These are phyloP conservation scores for Globisporangium yorkense DNA, from an alignment of 352 stramenopile species.

Conservation along the genomic window DNA sequence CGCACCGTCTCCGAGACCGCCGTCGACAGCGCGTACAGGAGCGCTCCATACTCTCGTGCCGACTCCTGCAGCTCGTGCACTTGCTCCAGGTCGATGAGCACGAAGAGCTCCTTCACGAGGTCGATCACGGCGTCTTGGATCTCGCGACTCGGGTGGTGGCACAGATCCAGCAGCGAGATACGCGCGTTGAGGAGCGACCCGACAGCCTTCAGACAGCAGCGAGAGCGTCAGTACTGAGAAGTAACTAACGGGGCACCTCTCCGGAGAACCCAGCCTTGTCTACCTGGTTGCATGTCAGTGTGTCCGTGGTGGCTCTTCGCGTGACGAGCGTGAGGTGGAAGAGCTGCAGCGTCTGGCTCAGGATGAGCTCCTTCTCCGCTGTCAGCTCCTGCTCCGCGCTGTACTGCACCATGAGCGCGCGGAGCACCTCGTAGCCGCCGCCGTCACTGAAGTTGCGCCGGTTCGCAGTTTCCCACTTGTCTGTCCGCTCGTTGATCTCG, in stretches of 20 bases:
- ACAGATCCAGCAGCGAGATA: constrained; percentile 62
- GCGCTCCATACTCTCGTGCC: constrained; percentile 63
- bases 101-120: constrained; percentile 73
- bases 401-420: constrained; percentile 62
- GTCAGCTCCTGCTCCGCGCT: constrained; percentile 20
- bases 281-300: constrained; percentile 44
- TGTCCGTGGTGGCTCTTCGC: constrained; percentile 42
- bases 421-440: constrained; percentile 64
- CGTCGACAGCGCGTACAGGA: constrained; percentile 60
- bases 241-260: background rate
- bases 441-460: constrained; percentile 69
- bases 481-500: constrained; percentile 51
- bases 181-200: constrained; percentile 57
- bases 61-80: constrained; percentile 77
- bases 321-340: constrained; percentile 63
- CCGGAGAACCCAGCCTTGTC: background rate
- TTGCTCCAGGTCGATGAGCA: constrained; percentile 63
- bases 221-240: background rate
- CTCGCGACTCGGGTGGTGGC: constrained; percentile 33
- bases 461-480: constrained; percentile 74
- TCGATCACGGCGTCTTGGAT: constrained; percentile 60
- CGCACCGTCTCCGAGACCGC: constrained; percentile 29
- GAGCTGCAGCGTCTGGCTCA: constrained; percentile 46
- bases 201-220: constrained; percentile 25
- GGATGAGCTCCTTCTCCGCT: constrained; percentile 25